Evolutionary conservation across 2,329 filamentous ascomycete species (phyloP).

Genomic region (Colletotrichum graminicola): DNA sequence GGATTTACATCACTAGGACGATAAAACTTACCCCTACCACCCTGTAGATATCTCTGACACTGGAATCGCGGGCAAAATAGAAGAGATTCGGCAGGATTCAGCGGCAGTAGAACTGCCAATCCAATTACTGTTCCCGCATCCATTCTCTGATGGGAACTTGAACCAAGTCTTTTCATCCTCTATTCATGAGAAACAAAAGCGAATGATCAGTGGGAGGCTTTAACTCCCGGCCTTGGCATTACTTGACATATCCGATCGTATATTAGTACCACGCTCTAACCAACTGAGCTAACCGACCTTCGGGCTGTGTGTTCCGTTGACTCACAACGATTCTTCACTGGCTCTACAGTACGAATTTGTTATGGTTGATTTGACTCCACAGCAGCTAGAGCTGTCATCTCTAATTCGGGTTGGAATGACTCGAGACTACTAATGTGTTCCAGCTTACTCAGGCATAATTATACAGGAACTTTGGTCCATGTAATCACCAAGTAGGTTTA

Average conservation of each 20-base stretch:
- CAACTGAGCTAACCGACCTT: conserved; percentile 42
- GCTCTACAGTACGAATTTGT: neutral
- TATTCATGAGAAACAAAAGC: neutral
- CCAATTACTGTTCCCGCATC: neutral
- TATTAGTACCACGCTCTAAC: conserved; percentile 43
- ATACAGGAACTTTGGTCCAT: neutral
- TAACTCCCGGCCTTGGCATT: conserved; percentile 42
- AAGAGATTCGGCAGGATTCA: neutral
- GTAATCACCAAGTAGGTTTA: too few relatives aligned
- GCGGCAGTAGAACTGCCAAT: conserved; percentile 4
- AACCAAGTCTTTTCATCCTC: too few relatives aligned
- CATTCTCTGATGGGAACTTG: neutral
- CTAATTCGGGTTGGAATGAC: neutral
- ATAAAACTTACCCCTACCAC: too few relatives aligned
- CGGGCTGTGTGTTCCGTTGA: too few relatives aligned
- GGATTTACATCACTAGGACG: too few relatives aligned
- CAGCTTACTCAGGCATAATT: neutral
- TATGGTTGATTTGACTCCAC: neutral
- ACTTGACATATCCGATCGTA: conserved; percentile 22
- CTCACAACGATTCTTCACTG: too few relatives aligned
- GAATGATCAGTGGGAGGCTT: conserved; percentile 41
- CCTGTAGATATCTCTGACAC: neutral
- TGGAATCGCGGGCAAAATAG: neutral
- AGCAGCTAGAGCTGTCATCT: neutral
- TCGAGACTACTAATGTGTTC: neutral